These are phyloP conservation scores for Debaryomyces sp. DNA, from an alignment of 1,139 yeast species.

Conservation along the genomic window DNA sequence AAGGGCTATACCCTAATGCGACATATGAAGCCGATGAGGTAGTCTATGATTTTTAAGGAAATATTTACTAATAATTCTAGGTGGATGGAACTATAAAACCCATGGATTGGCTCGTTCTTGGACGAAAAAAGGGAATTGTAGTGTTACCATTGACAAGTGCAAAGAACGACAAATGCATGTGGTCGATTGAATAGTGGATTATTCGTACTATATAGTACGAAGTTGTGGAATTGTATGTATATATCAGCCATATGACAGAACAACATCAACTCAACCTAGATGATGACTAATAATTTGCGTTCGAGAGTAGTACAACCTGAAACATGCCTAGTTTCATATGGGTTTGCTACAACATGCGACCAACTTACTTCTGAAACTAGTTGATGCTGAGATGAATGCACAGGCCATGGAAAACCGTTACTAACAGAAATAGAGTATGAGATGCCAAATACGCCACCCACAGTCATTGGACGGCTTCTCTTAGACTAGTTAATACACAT, in stretches of 20 bases:
- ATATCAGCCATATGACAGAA: neutral
- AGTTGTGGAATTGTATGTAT: neutral
- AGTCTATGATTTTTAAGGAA: neutral
- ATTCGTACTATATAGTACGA: neutral
- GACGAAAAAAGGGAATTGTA: neutral
- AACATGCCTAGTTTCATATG: slow-evolving; percentile 54
- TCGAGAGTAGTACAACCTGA: slow-evolving; percentile 44
- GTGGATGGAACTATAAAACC: neutral
- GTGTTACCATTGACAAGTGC: neutral
- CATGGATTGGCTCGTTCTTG: neutral
- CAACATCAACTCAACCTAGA: slow-evolving; percentile 7
- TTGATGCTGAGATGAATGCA: neutral
- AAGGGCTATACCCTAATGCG: neutral
- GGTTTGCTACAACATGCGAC: slow-evolving; percentile 45
- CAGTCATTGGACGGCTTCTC: neutral
- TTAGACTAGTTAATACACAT: neutral
- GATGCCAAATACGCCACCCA: neutral
- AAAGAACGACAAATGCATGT: neutral
- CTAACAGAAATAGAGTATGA: neutral
- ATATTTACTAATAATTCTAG: neutral
- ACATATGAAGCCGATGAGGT: neutral
- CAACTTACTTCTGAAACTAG: slow-evolving; percentile 21
- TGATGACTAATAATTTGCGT: slow-evolving; percentile 59
- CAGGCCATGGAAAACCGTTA: neutral
- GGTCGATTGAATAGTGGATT: neutral